Percentiles rank a stretch among this genome's conserved stretches.
phyloP scores from a whole-genome alignment of 176 grass and related monocot genomes.

The Dactylis glomerata region DNA sequence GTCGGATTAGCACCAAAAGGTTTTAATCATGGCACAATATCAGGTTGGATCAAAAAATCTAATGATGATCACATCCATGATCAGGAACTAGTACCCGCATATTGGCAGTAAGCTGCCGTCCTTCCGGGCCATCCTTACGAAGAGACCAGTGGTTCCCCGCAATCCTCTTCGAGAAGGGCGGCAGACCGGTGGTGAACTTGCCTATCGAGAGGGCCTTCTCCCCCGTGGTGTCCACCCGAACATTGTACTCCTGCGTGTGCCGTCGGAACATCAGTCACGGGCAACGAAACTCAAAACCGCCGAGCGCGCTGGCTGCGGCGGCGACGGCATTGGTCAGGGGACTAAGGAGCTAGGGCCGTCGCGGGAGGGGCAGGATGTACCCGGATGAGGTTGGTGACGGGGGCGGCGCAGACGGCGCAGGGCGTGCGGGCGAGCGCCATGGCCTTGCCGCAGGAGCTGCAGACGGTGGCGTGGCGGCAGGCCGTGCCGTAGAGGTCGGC shows the following conservation, averaged over 20 bases:
- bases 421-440: slow-evolving; percentile 39
- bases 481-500: slow-evolving; percentile 56
- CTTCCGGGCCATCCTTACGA: slow-evolving; percentile 65
- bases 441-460: slow-evolving; percentile 49
- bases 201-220: slow-evolving; percentile 61
- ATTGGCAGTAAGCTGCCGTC: slow-evolving; percentile 56
- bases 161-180: slow-evolving; percentile 54
- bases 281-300: not conserved
- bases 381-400: slow-evolving; percentile 63
- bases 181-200: slow-evolving; percentile 64
- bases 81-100: slow-evolving; percentile 47
- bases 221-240: slow-evolving; percentile 39
- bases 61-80: not conserved
- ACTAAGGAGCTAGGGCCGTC: not conserved
- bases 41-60: not conserved
- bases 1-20: not conserved
- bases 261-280: not conserved
- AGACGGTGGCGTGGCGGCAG: slow-evolving; percentile 80
- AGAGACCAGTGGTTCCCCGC: slow-evolving; percentile 69
- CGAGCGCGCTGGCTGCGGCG: not conserved
- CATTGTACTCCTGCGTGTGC: slow-evolving; percentile 58
- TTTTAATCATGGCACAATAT: not conserved
- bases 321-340: not conserved
- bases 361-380: slow-evolving; percentile 20
- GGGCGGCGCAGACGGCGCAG: slow-evolving; percentile 55